Evolutionary conservation across 805 yeast genomes (phyloP).

Genomic region (Saitoella complicata): DNA sequence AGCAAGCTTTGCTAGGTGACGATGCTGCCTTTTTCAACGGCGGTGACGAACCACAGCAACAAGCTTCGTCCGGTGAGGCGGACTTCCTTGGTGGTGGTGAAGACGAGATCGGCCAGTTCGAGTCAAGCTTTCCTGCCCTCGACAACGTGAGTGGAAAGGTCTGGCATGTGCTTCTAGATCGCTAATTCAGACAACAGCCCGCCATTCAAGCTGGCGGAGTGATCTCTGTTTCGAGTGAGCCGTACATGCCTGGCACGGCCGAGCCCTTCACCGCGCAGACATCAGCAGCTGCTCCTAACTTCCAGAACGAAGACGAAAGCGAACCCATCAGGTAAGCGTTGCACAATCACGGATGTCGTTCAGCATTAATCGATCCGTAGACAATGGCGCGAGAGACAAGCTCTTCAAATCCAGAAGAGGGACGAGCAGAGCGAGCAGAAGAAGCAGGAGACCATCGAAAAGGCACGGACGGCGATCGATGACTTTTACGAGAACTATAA

Average conservation of each 20-base stretch:
- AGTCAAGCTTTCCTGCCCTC: neutral
- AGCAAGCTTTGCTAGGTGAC: slow-evolving; percentile 27
- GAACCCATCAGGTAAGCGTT: slow-evolving; percentile 31
- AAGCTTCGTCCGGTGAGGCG: neutral
- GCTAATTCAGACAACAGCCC: neutral
- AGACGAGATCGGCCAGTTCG: slow-evolving; percentile 1
- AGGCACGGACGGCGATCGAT: slow-evolving; percentile 72
- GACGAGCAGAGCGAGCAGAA: slow-evolving; percentile 54
- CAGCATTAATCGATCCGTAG: slow-evolving; percentile 10
- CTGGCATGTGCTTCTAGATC: neutral
- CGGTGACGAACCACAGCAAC: slow-evolving; percentile 1
- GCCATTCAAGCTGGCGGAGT: slow-evolving; percentile 1
- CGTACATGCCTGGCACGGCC: slow-evolving; percentile 1
- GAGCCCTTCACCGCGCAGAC: slow-evolving; percentile 1
- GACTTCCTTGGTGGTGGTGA: neutral
- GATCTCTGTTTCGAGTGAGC: slow-evolving; percentile 1
- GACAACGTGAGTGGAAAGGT: neutral
- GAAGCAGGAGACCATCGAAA: slow-evolving; percentile 48
- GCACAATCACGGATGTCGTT: slow-evolving; percentile 8
- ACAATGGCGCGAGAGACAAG: slow-evolving; percentile 74
- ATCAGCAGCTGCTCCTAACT: slow-evolving; percentile 2
- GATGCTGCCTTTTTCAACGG: slow-evolving; percentile 12
- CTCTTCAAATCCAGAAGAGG: slow-evolving; percentile 60
- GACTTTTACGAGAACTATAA: slow-evolving; percentile 87
- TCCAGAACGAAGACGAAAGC: slow-evolving; percentile 28